Evolutionary conservation across 2,329 filamentous ascomycete species (phyloP), one percentile per base, ranked within the genome.

Genomic region (Pyrenophora teres): DNA sequence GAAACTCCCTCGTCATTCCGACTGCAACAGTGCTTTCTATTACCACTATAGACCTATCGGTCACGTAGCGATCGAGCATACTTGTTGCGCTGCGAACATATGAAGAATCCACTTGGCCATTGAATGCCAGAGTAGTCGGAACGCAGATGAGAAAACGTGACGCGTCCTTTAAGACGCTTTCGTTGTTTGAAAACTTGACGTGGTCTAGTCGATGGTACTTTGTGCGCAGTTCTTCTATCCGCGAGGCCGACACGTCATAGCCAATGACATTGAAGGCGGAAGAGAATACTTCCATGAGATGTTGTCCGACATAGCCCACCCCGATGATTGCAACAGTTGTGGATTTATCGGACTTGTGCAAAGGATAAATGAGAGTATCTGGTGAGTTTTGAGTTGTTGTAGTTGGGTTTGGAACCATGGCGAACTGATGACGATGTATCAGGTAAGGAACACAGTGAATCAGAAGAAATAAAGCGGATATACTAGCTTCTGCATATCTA

Each of bases 91-190:
- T 76, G 13, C 69, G 63, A 6, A 82, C 68, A 58, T 76, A 80
- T 1, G 78, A 79, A 1, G 78, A 73, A 52, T 82, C 77, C 50
- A 83, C 74, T 7, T 73, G 73, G 57, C 76, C 76, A 63, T 81
- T 76, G 0, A 73, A 66, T 6, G 71, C 69, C 8, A 83, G 69
- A 1, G 80, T 73, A 0, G 81, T 83, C 1, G 81, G 81, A 3
- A 83, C 81, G 0, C 80, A 77, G 52, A 83, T 79, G 36, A 83
- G 75, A 46, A 81, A 81, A 62, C 82, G 79, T 0, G 79, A 81
- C 3, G 78, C 81, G 12, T 42, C 23, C 6, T 19, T 13, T 13
- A 44, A 36, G 21, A 42, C 40, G 3, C 3, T 43, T 16, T 43
- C 30, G 15, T 49, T 27, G 7, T 2, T 30, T 9, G 50, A 49